Conservation (phyloP, 768 basidiomycete genomes). For the Pisolithus sp. region DNA sequence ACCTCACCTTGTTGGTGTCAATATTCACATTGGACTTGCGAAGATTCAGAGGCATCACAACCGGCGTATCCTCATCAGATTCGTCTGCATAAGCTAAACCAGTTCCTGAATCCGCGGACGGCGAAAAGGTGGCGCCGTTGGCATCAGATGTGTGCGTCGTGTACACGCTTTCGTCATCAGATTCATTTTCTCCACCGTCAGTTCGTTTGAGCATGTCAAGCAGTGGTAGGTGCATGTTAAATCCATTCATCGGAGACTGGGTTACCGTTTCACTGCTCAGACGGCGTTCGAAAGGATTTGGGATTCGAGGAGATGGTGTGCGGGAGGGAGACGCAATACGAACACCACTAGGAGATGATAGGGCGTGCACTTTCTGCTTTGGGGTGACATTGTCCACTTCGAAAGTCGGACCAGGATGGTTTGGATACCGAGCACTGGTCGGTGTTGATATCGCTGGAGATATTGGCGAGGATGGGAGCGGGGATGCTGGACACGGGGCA, state of each 20-base stretch:
- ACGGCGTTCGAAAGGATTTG: conserved; percentile 89
- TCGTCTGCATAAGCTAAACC: conserved; percentile 35
- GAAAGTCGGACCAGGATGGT: conserved; percentile 11
- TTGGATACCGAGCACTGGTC: conserved; percentile 11
- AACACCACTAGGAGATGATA: conserved; percentile 17
- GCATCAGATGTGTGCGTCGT: conserved; percentile 23
- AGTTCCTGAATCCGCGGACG: conserved; percentile 24
- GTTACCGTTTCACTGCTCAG: conserved; percentile 59
- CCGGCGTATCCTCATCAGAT: conserved; percentile 28
- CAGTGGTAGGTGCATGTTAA: conserved; percentile 41
- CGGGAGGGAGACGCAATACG: conserved; percentile 25
- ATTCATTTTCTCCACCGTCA: conserved; percentile 17
- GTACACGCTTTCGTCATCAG: conserved; percentile 31
- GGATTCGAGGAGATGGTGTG: conserved; percentile 44
- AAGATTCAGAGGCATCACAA: conserved; percentile 22
- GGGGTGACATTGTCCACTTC: conserved; percentile 3
- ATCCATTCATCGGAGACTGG: conserved; percentile 16
- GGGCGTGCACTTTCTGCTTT: conserved; percentile 11
- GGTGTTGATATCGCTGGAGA: conserved; percentile 11
- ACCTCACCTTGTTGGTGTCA: conserved; percentile 25
- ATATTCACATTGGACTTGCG: conserved; percentile 14
- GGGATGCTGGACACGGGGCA: conserved; percentile 30
- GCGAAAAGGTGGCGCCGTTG: conserved; percentile 18
- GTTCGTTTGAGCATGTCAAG: conserved; percentile 46
- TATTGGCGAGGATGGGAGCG: conserved; percentile 20